Base-by-base conservation (phyloP, 2,329 filamentous ascomycete species). In the Aspergillus candidus region DNA sequence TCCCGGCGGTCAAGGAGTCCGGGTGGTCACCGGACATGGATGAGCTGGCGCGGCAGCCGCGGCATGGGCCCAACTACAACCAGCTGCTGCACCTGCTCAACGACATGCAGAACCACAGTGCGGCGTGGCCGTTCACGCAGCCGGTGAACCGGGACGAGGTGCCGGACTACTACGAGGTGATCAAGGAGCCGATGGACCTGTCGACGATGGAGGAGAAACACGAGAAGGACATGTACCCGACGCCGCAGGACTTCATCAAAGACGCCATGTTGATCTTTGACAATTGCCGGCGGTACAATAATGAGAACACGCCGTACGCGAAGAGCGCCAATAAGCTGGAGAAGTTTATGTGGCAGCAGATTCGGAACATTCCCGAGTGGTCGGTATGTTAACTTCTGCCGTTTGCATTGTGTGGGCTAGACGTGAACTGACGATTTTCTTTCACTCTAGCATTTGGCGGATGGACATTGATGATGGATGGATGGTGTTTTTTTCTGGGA, bases 11-110 rank as follows among this genome's bases (percentile, higher is more conserved):
- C 67, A 88, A 84, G 57, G 86, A 83, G 37, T 93, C 88, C 0
- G 91, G 93, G 50, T 98, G 93, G 93, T 94, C 88, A 1, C 86
- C 88, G 1, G 91, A 94, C 61, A 98, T 98, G 93, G 93, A 98
- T 69, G 89, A 94, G 64, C 77, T 98, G 15, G 89, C 93, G 2
- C 86, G 93, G 31, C 89, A 95, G 63, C 91, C 93, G 22, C 88
- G 93, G 31, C 91, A 96, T 62, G 93, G 93, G 0, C 93, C 93
- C 36, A 94, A 96, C 65, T 96, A 95, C 73, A 94, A 93, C 65
- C 86, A 94, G 55, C 82, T 98, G 3, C 78, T 95, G 11, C 88
- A 93, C 65, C 79, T 98, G 6, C 83, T 98, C 52, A 95, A 94
- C 67, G 88, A 95, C 61, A 80, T 97, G 67, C 90, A 97, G 65